Conservation (phyloP, 148 eudicot genomes). For the Silene latifolia region DNA sequence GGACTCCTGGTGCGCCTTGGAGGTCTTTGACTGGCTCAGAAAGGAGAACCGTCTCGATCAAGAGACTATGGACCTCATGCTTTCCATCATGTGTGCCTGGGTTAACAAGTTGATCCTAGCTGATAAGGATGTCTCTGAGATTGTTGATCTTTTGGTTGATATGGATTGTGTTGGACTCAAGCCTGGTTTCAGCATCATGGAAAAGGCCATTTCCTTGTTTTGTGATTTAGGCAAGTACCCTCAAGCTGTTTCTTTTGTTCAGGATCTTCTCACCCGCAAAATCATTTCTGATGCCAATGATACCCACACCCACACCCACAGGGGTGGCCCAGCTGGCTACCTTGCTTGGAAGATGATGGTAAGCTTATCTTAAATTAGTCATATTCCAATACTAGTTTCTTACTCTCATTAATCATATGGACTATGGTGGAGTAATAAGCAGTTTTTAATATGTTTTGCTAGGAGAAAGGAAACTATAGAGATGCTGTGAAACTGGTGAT, state of each 20-base stretch:
- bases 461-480: slow-evolving; percentile 78
- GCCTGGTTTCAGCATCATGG: slow-evolving; percentile 83
- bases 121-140: slow-evolving; percentile 47
- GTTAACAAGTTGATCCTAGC: slow-evolving; percentile 68
- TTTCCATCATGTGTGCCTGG: slow-evolving; percentile 89
- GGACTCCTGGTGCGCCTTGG: slow-evolving; percentile 95
- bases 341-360: slow-evolving; percentile 99
- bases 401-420: background rate
- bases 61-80: slow-evolving; percentile 97
- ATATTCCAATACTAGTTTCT: background rate
- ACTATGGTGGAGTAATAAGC: too few species aligned
- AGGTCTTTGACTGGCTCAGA: slow-evolving; percentile 92
- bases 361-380: slow-evolving; percentile 22
- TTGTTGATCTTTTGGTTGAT: slow-evolving; percentile 78
- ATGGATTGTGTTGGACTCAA: slow-evolving; percentile 95
- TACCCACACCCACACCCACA: too few species aligned
- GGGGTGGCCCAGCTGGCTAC: slow-evolving; percentile 84
- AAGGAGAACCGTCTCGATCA: slow-evolving; percentile 88
- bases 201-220: slow-evolving; percentile 80
- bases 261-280: slow-evolving; percentile 62
- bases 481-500: slow-evolving; percentile 75
- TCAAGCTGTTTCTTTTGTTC: slow-evolving; percentile 52
- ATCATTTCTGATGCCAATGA: slow-evolving; percentile 30
- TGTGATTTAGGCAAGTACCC: slow-evolving; percentile 64
- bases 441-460: slow-evolving; percentile 11